Evolutionary conservation across 495 filamentous ascomycete genomes (phyloP).

Genomic region (Penicillium cataractarum): DNA sequence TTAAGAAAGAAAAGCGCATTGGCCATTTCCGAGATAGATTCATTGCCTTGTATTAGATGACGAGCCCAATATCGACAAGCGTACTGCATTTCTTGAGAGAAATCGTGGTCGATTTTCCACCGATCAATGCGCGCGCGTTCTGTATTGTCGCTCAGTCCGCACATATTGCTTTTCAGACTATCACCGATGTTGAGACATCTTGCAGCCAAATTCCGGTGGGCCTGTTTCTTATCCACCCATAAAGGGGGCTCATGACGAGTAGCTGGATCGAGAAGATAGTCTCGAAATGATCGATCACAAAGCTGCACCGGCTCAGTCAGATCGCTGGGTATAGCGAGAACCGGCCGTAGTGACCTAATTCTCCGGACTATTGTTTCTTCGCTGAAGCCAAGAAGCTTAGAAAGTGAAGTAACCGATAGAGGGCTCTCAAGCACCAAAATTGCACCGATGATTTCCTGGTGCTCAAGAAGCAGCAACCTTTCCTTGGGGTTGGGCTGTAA

Average conservation of each 20-base stretch:
- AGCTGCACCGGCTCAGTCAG: neutral
- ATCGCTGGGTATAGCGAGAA: conserved; percentile 1
- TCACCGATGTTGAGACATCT: conserved; percentile 35
- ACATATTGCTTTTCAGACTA: conserved; percentile 41
- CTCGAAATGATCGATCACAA: conserved; percentile 16
- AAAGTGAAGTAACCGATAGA: neutral
- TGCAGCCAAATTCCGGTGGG: neutral
- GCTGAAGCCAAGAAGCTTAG: neutral
- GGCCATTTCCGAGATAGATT: conserved; percentile 23
- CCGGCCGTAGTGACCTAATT: neutral
- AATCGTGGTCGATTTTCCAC: conserved; percentile 15
- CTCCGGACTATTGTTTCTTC: neutral
- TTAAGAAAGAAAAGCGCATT: conserved; percentile 37
- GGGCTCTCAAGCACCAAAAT: neutral
- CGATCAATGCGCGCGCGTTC: conserved; percentile 24
- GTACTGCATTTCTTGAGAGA: conserved; percentile 39
- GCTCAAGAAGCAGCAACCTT: neutral
- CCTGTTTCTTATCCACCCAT: conserved; percentile 14
- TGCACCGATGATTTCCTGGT: neutral
- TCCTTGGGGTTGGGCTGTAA: neutral
- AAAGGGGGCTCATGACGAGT: conserved; percentile 11
- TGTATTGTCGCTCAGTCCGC: conserved; percentile 29
- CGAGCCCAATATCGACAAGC: conserved; percentile 40
- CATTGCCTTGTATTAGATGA: conserved; percentile 27
- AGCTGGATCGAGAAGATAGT: conserved; percentile 12